Base-by-base conservation (phyloP, 2,329 filamentous ascomycete genomes). In the Trichoderma pleuroti region DNA sequence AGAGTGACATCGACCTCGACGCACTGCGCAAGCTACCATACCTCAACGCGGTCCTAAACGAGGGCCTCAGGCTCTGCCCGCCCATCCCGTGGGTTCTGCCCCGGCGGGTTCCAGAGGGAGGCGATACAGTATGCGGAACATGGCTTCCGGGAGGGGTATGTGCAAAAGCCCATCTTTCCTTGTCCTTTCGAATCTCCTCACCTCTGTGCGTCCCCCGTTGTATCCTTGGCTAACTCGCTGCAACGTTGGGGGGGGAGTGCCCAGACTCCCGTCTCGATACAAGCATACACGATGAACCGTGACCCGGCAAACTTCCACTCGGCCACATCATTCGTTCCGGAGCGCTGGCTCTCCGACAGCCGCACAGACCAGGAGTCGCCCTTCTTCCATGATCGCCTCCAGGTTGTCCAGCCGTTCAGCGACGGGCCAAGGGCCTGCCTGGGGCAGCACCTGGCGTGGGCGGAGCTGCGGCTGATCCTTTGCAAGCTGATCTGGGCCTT, bases 1-100 rank as follows among this genome's bases (percentile, higher is more conserved):
- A 68, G 18, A 60, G 70, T 0, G 73, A 74, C 12, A 75, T 76
- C 30, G 69, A 62, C 30, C 30, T 74, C 2, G 28, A 42, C 5
- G 62, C 36, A 9, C 42, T 74, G 12, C 36, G 70, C 16, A 49
- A 71, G n/a, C 34, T 76, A 4, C 60, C 82, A 0, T 87, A 86
- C 72, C 79, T 88, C 4, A 82, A 85, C 72, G 86, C 85, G 0
- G 82, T 83, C 10, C 81, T 87, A 49, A 82, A 81, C 64, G 86
- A 87, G 73, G 83, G 81, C 0, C 76, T 87, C 16, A 79, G 86
- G 0, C 80, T 86, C n/a, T 82, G 80, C 71, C 82, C 84, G 2
- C 84, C 84, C 0, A 79, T 83, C 0, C 79, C 80, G 3, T 81
- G 81, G 2, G 74, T 81, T 14, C 77, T 82, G 52, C 3, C 82